Evolutionary conservation across 2,329 filamentous ascomycete genomes (phyloP), one percentile per base, ranked within the genome.

Genomic region (Cladosporium sp.): DNA sequence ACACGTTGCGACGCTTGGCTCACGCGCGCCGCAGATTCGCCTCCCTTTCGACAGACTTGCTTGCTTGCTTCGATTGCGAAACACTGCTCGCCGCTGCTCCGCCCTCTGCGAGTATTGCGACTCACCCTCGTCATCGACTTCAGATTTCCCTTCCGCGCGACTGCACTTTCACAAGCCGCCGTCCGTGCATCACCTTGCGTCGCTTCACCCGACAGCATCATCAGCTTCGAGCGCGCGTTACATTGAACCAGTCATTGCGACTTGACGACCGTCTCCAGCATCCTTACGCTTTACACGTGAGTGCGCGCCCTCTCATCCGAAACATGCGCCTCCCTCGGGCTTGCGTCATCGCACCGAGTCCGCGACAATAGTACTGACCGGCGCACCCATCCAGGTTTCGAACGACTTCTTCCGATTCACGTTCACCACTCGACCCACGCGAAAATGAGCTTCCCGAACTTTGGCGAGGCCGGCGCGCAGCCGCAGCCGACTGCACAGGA

Each of bases 381-480:
- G 34, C 10, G 34, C 34, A 11, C 5, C 4, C 34, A 11, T 11
- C 10, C 35, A 49, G 46, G 11, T 41, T 40, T 13, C 37, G 34
- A 40, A 9, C 46, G 16, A 41, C n/a, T 35, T 37, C 40, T 41
- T 43, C 35, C 31, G n/a, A 51, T 16, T 19, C 48, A 50, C 18
- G 18, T 16, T 52, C 37, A 18, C 11, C 38, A 50, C 32, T 43
- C 48, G 16, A 42, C 40, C 33, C 43, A 16, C 31, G 48, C 33
- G 6, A 54, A 56, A 68, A 86, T 86, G 83, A 83, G 81, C 68
- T 85, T 83, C 74, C 78, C 80, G 58, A 81, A 81, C 69, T 83
- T 81, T 70, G 61, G 63, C 55, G 81, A 85, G 63, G 74, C 77
- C 59, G 83, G 81, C 69, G 63, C 60, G 46, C 80, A 79, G 65